Evolutionary conservation across 1,284 basidiomycete species (phyloP), one percentile per base, ranked within the genome.

Genomic region (Heimioporus punctisporus): DNA sequence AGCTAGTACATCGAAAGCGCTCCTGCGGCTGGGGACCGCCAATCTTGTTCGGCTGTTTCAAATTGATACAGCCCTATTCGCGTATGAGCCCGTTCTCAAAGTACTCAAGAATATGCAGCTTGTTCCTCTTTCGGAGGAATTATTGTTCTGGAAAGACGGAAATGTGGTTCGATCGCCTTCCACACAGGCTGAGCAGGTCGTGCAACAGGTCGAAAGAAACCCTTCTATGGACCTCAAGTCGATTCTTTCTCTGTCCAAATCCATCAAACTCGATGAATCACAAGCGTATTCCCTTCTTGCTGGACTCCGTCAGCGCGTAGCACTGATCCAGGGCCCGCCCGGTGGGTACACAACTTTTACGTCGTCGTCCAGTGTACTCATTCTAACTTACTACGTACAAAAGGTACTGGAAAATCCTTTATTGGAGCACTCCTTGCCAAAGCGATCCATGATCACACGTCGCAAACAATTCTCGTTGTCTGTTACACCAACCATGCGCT

Each of bases 401-500:
- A 34, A 88, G 86, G 86, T 2, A 88, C 86, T 0, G 86, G 86
- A 1, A 88, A 88, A 54, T 86, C 84, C 0, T 86, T 87, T 61
- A 83, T 88, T 26, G 86, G 86, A 2, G 82, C 84, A 0, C 70
- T 88, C 2, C 68, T 87, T 0, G 84, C 83, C 0, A 87, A 87
- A 59, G 66, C 74, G 3, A 64, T 87, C 6, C 76, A 86, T 44
- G 76, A 83, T 21, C 66, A 68, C 44, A 79, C 81, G 0, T 4
- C 58, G 0, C 70, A 78, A 52, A 80, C 60, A 1, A 85, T 88
- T 19, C 76, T 88, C 5, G 83, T 88, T 4, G 80, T 85, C 11
- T 87, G 85, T 58, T 88, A 82, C 55, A 88, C 86, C 2, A 88
- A 88, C 52, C 86, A 88, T 50, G 86, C 86, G 0, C 75, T 88